phyloP scores from a whole-genome alignment of 73 alveolate genomes.

The Tetrahymena thermophila region DNA sequence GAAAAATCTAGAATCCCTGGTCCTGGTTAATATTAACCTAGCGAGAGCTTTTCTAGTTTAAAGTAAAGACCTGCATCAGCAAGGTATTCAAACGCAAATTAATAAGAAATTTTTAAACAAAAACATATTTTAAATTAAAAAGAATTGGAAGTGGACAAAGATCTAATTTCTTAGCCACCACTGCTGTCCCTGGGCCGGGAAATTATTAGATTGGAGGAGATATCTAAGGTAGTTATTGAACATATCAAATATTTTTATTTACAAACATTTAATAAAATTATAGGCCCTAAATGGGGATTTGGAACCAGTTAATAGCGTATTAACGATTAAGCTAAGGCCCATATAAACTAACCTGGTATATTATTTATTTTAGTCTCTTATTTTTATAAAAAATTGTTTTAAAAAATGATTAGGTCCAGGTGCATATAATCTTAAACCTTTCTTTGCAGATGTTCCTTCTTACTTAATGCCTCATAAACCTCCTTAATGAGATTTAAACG shows the following conservation, averaged over 20 bases:
- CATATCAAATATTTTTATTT: too few relatives aligned
- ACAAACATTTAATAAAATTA: not conserved
- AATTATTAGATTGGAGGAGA: not conserved
- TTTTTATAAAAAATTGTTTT: not conserved
- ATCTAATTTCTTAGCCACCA: not conserved
- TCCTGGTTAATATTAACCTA: not conserved
- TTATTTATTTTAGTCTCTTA: not conserved
- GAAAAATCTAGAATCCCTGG: not conserved
- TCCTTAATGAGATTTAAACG: not conserved
- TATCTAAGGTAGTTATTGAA: not conserved
- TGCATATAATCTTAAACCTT: not conserved
- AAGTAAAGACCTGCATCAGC: not conserved
- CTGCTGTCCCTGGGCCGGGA: slow-evolving; percentile 36
- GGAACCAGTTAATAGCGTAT: not conserved
- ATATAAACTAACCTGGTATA: not conserved
- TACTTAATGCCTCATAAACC: not conserved
- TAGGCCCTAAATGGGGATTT: not conserved
- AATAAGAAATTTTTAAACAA: not conserved
- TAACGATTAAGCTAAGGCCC: not conserved
- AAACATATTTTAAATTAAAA: not conserved
- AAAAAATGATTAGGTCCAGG: not conserved
- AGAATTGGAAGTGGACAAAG: not conserved
- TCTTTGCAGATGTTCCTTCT: not conserved
- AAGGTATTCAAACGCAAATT: not conserved
- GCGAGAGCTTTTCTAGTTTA: not conserved